Base-by-base conservation (phyloP, 2,329 filamentous ascomycete species). In the Neonectria hederae region DNA sequence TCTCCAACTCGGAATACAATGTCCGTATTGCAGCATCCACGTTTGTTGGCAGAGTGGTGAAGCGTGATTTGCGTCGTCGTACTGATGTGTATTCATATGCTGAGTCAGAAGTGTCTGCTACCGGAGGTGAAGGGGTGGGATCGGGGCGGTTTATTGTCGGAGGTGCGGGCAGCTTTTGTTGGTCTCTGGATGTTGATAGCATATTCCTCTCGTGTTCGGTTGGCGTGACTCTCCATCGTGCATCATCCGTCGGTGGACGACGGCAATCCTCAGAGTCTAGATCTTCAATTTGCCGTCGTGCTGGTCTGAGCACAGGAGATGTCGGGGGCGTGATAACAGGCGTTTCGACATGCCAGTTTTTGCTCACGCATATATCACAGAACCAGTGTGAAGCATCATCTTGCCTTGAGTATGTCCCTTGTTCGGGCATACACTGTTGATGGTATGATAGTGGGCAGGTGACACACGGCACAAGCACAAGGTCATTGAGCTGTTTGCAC, bases 1-100 rank as follows among this genome's bases (percentile, higher is more conserved):
- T 52, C 26, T 52, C 49, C 28, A 52, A n/a, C 49, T 52, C 49
- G 6, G 26, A 32, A n/a, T 52, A 52, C 28, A 52, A 52, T 14
- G 21, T 24, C 49, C 49, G 26, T 28, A 52, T n/a, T 21, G 49
- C 49, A 21, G 49, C 35, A 14, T 52, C 49, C 30, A 52, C 49
- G 2, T 52, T 28, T 5, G 49, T 52, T 5, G 49, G 21, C 5
- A 52, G 19, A 3, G 49, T 52, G 3, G 49, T 14, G 26, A 21
- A 52, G n/a, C 22, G 22, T 9, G 49, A 52, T 38, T 35, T 52
- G 4, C 49, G 49, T n/a, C 2, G 3, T 24, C 49, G 26, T 22
- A 17, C 11, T 5, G n/a, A 24, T 8, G 48, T 21, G 6, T 5
- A 8, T 38, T n/a, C 19, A 10, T 19, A 11, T 22, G 5, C 24